These are phyloP conservation scores for Linnemannia schmuckeri DNA, from an alignment of 192 early-diverging fungal genomes.

Conservation along the genomic window DNA sequence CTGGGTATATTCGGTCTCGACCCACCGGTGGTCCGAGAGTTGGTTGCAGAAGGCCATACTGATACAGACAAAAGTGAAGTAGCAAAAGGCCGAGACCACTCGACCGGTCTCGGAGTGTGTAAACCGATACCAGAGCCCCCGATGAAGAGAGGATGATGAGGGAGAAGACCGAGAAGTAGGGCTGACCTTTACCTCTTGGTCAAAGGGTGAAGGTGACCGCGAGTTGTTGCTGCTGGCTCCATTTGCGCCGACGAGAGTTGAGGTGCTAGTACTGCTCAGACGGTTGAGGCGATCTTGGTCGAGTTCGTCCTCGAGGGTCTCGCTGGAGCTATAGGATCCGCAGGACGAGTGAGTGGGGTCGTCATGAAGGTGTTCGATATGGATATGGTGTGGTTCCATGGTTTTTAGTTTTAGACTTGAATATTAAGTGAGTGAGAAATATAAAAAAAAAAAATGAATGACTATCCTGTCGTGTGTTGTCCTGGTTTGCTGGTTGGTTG, in stretches of 20 bases:
- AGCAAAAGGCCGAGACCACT: constrained; percentile 35
- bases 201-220: background rate
- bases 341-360: constrained; percentile 17
- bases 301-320: background rate
- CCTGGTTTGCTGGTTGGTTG: background rate
- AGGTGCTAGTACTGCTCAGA: constrained; percentile 26
- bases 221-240: constrained; percentile 3
- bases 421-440: no score
- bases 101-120: constrained; percentile 40
- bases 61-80: constrained; percentile 48
- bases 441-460: background rate
- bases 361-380: constrained; percentile 30
- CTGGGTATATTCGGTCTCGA: constrained; percentile 43
- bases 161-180: background rate
- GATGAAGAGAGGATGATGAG: background rate
- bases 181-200: constrained; percentile 2
- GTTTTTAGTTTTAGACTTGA: no score
- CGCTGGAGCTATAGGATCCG: constrained; percentile 21
- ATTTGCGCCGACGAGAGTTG: constrained; percentile 22
- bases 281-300: constrained; percentile 27
- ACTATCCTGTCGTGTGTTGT: no score
- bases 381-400: constrained; percentile 23
- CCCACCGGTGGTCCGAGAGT: constrained; percentile 59
- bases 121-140: constrained; percentile 31
- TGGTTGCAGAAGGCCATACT: constrained; percentile 58